Base-by-base conservation (phyloP, 1,139 yeast genomes). In the Zygosaccharomyces pseudobailii region DNA sequence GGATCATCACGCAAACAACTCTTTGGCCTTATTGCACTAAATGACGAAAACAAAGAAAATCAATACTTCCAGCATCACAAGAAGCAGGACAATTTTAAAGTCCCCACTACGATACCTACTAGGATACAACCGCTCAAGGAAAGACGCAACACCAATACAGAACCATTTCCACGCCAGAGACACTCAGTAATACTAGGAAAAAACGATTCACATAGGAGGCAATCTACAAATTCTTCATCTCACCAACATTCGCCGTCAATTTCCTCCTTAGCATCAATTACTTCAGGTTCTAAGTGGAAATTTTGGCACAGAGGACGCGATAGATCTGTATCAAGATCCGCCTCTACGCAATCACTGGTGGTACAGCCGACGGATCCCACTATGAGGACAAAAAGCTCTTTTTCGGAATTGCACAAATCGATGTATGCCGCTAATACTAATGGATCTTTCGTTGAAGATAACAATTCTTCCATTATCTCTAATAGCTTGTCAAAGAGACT, bases 1-100 rank as follows among this genome's bases (percentile, higher is more conserved):
- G 61, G 66, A 24, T 56, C 63, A 3, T 63, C 65, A 4, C 49
- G 61, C 43, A 59, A 63, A 40, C 63, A 61, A 34, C 42, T 63
- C 43, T 55, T 62, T 19, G 60, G 56, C 39, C 59, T 58, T 32
- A 59, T 62, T 36, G 57, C 51, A 6, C 35, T 55, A 13, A 55
- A 50, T 38, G 63, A 59, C 46, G 59, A 60, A 22, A 51, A 52
- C 31, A 55, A 52, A 42, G 55, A 54, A 37, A 53, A 55, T 40
- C 32, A 34, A 20, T 20, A 42, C 10, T 32, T 22, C 9, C 20
- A 24, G 19, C 36, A 40, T 22, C 41, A 36, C 13, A 41, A 30
- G 37, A 44, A 41, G 10, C 25, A 41, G 24, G 49, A 43, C 17
- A 35, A 38, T 25, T 43, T 46, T 20, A 48, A 48, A 24, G 43